phyloP scores from a whole-genome alignment of 176 grass and related monocot genomes.

The Triticum dicoccoides region DNA sequence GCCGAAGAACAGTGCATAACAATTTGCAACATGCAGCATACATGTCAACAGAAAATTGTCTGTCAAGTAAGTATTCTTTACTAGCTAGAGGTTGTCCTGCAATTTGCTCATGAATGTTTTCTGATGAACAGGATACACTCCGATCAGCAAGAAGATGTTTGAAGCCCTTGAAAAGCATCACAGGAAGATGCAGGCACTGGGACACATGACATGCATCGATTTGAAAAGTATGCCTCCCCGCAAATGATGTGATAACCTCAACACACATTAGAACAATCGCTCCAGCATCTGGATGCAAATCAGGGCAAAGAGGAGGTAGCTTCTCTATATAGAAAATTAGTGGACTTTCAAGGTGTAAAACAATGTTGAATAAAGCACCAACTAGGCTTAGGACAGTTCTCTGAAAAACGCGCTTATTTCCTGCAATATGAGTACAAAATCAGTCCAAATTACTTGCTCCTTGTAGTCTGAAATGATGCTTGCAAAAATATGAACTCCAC shows the following conservation, averaged over 20 bases:
- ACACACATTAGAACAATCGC: slow-evolving; percentile 77
- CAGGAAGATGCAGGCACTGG: slow-evolving; percentile 71
- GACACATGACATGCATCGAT: slow-evolving; percentile 66
- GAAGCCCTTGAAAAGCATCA: slow-evolving; percentile 76
- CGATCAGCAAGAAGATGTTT: slow-evolving; percentile 39
- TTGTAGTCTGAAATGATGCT: not conserved
- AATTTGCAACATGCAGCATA: slow-evolving; percentile 96
- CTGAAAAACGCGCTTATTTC: slow-evolving; percentile 73
- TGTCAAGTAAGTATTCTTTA: slow-evolving; percentile 55
- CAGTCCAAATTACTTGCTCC: not conserved
- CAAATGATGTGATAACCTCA: slow-evolving; percentile 78
- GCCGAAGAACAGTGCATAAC: slow-evolving; percentile 69
- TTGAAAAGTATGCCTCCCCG: slow-evolving; percentile 67
- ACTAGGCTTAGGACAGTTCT: slow-evolving; percentile 65
- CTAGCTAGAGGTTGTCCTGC: slow-evolving; percentile 13
- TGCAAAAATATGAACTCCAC: not conserved
- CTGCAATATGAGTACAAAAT: slow-evolving; percentile 40
- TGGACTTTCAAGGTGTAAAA: slow-evolving; percentile 74
- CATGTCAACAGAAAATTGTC: slow-evolving; percentile 70
- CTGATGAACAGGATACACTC: slow-evolving; percentile 6
- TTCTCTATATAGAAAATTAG: slow-evolving; percentile 74
- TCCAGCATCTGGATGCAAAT: slow-evolving; percentile 63
- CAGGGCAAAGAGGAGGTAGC: slow-evolving; percentile 13
- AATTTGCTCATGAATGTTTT: slow-evolving; percentile 13
- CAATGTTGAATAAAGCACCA: slow-evolving; percentile 73